Evolutionary conservation across 164 flowering plant genomes (phyloP).

Genomic region (Buxus sempervirens): DNA sequence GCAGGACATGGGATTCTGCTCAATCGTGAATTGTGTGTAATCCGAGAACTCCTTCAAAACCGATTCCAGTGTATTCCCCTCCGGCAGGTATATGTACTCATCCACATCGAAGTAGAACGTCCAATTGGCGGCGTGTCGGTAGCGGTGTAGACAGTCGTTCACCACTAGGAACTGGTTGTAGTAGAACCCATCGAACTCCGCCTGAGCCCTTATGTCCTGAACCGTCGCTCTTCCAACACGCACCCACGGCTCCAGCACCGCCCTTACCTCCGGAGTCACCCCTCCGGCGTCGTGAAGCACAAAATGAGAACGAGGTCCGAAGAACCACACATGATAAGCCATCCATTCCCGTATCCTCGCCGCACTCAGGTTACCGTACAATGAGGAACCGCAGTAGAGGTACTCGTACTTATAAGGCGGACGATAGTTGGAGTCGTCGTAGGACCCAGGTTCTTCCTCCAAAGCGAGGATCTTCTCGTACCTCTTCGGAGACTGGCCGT

Average conservation of each 20-base stretch:
- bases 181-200: slow-evolving; percentile 54
- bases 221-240: slow-evolving; percentile 45
- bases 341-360: slow-evolving; percentile 59
- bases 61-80: slow-evolving; percentile 35
- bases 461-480: slow-evolving; percentile 46
- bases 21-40: slow-evolving; percentile 65
- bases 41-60: slow-evolving; percentile 41
- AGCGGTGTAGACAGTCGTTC: slow-evolving; percentile 62
- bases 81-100: slow-evolving; percentile 61
- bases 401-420: slow-evolving; percentile 58
- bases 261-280: slow-evolving; percentile 40
- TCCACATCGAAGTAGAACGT: slow-evolving; percentile 67
- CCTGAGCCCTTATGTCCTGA: slow-evolving; percentile 55
- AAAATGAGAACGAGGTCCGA: slow-evolving; percentile 58
- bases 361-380: slow-evolving; percentile 56
- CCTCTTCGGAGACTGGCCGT: slow-evolving; percentile 28
- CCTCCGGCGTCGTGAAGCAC: slow-evolving; percentile 75
- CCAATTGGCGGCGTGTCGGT: slow-evolving; percentile 55
- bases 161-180: slow-evolving; percentile 63
- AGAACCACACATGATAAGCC: slow-evolving; percentile 70
- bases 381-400: slow-evolving; percentile 63
- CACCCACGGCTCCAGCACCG: slow-evolving; percentile 63
- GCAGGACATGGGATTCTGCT: slow-evolving; percentile 67
- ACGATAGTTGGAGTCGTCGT: slow-evolving; percentile 34
- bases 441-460: slow-evolving; percentile 44